Percentiles rank a stretch among this genome's conserved stretches.
phyloP scores from a whole-genome alignment of 2,329 filamentous ascomycete species.

The Pseudophaeomoniella oleicola region DNA sequence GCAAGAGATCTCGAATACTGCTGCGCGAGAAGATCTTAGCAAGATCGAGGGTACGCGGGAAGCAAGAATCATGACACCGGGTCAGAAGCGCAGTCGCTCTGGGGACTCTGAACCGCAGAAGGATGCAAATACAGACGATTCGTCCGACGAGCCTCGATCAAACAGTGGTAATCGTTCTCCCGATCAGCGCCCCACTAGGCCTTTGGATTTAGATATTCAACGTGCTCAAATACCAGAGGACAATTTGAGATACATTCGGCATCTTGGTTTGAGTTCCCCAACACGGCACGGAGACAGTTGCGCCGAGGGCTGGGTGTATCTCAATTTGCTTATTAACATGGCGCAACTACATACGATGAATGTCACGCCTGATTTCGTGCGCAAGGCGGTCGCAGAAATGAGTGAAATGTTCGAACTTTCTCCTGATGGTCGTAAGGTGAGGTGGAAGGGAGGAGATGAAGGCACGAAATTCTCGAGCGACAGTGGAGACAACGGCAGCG shows the following conservation, averaged over 20 bases:
- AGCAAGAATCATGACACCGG: conserved; percentile 24
- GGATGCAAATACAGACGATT: not conserved
- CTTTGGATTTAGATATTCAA: conserved; percentile 62
- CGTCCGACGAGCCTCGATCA: not conserved
- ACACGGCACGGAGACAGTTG: conserved; percentile 1
- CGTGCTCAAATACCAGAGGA: conserved; percentile 61
- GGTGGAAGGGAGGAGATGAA: conserved; percentile 59
- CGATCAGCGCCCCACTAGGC: conserved; percentile 64
- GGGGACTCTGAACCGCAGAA: not conserved
- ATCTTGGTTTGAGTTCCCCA: conserved; percentile 12
- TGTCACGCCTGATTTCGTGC: conserved; percentile 64
- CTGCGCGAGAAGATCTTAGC: conserved; percentile 22
- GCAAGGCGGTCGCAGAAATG: conserved; percentile 52
- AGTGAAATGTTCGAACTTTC: conserved; percentile 68
- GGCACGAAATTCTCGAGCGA: conserved; percentile 54
- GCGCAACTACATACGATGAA: conserved; percentile 77
- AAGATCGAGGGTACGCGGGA: conserved; percentile 23
- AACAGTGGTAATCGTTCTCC: conserved; percentile 20
- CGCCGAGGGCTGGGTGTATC: conserved; percentile 9
- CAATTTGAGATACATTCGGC: conserved; percentile 45
- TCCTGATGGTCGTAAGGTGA: conserved; percentile 60
- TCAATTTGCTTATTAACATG: conserved; percentile 58
- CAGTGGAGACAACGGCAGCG: conserved; percentile 36
- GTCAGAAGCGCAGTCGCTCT: conserved; percentile 10
- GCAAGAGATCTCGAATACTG: conserved; percentile 42